Percentiles rank a stretch among this genome's conserved stretches.
Conservation (phyloP, 1,139 yeast genomes). For the Scheffersomyces segobiensis region DNA sequence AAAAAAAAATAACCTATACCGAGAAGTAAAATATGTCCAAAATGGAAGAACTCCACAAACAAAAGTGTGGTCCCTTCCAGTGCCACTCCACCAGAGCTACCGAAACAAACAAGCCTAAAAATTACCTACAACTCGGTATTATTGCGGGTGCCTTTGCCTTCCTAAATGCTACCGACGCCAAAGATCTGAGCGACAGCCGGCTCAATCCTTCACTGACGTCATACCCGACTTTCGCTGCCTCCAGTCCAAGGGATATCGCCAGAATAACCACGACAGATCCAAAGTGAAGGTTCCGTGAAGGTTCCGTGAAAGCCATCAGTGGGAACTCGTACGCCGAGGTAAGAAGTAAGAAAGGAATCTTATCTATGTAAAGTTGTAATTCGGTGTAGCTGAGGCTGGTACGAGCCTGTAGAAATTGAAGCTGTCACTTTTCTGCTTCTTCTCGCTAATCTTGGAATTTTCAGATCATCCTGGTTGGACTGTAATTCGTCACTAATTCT, state of each 20-base stretch:
- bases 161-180: not conserved
- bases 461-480: not conserved
- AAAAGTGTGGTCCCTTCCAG: not conserved
- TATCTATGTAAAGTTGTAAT: no score
- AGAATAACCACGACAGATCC: not conserved
- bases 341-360: no score
- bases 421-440: no score
- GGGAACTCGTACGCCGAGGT: no score
- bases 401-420: no score
- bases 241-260: not conserved
- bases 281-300: no score
- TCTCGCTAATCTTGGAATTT: not conserved
- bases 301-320: no score
- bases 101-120: not conserved
- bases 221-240: not conserved
- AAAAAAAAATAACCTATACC: not conserved
- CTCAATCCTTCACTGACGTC: not conserved
- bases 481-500: not conserved
- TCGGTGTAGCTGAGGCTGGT: no score
- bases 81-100: not conserved
- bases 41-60: not conserved
- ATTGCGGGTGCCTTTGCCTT: no score
- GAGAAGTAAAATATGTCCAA: not conserved
- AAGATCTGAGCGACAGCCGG: not conserved
- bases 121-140: no score